A percentile compares a stretch with the other conserved stretches of the same genome.
These are phyloP conservation scores for Vishniacozyma victoriae DNA, from an alignment of 768 basidiomycete species.

Conservation along the genomic window DNA sequence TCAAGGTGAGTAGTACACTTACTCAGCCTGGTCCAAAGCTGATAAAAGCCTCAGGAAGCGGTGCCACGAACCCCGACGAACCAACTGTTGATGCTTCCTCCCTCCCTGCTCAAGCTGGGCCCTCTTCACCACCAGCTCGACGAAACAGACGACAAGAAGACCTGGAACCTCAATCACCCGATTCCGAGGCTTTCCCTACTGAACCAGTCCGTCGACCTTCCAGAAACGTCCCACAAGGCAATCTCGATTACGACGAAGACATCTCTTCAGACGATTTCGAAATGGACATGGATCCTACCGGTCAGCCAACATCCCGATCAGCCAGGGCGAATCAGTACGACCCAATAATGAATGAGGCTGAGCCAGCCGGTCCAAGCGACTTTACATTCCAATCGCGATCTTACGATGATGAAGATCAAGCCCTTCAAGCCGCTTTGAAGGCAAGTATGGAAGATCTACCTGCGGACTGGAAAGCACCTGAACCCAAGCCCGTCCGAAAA, in stretches of 20 bases:
- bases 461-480: slow-evolving; percentile 50
- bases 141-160: slow-evolving; percentile 29
- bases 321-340: slow-evolving; percentile 2
- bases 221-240: neutral
- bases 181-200: neutral
- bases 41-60: neutral
- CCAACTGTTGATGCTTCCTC: slow-evolving; percentile 26
- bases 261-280: neutral
- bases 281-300: neutral
- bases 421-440: slow-evolving; percentile 77
- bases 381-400: slow-evolving; percentile 26
- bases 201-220: slow-evolving; percentile 2
- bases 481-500: slow-evolving; percentile 11
- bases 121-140: slow-evolving; percentile 14
- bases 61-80: slow-evolving; percentile 15
- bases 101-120: slow-evolving; percentile 12
- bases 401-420: slow-evolving; percentile 75
- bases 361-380: slow-evolving; percentile 18
- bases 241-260: neutral
- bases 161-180: slow-evolving; percentile 3
- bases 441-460: slow-evolving; percentile 70
- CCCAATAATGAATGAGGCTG: slow-evolving; percentile 9
- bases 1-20: slow-evolving; percentile 1
- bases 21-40: no score
- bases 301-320: neutral